Percentiles rank a stretch among this genome's conserved stretches.
These are phyloP conservation scores for Trichocladium antarcticum DNA, from an alignment of 495 filamentous ascomycete species.

Conservation along the genomic window DNA sequence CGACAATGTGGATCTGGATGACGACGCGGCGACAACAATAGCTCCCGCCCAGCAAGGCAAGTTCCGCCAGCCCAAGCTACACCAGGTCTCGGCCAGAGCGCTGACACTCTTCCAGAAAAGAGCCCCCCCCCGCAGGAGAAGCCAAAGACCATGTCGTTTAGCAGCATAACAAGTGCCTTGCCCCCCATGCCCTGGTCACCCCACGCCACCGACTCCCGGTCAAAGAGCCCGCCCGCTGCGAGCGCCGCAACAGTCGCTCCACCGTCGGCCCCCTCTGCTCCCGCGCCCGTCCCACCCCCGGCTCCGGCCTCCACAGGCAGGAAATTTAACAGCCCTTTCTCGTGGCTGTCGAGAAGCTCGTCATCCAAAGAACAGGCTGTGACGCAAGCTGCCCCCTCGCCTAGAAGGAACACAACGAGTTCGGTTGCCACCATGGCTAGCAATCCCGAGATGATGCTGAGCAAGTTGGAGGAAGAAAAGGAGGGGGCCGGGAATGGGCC, in stretches of 20 bases:
- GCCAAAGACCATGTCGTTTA: slow-evolving; percentile 36
- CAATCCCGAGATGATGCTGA: slow-evolving; percentile 61
- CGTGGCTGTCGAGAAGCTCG: slow-evolving; percentile 72
- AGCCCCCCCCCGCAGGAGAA: slow-evolving; percentile 15
- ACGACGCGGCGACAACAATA: slow-evolving; percentile 26
- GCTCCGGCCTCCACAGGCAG: slow-evolving; percentile 36
- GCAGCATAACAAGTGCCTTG: slow-evolving; percentile 35
- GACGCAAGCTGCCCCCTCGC: slow-evolving; percentile 37
- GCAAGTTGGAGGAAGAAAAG: slow-evolving; percentile 55
- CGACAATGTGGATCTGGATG: slow-evolving; percentile 59
- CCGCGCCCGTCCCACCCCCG: slow-evolving; percentile 26
- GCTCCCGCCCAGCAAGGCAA: slow-evolving; percentile 10
- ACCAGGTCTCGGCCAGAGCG: slow-evolving; percentile 8
- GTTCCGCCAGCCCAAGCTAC: slow-evolving; percentile 1
- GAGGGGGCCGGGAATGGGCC: slow-evolving; percentile 41
- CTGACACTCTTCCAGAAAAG: slow-evolving; percentile 15
- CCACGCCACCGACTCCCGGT: slow-evolving; percentile 27
- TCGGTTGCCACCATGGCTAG: slow-evolving; percentile 64
- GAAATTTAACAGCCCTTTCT: slow-evolving; percentile 70
- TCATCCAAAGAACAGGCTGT: slow-evolving; percentile 50
- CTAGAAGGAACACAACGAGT: slow-evolving; percentile 57
- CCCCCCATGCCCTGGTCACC: slow-evolving; percentile 49
- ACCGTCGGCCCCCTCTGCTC: slow-evolving; percentile 27
- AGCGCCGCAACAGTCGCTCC: slow-evolving; percentile 8
- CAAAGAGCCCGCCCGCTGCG: slow-evolving; percentile 25